Conservation (phyloP, 2,329 filamentous ascomycete species). For the Hypoxylon sp. region DNA sequence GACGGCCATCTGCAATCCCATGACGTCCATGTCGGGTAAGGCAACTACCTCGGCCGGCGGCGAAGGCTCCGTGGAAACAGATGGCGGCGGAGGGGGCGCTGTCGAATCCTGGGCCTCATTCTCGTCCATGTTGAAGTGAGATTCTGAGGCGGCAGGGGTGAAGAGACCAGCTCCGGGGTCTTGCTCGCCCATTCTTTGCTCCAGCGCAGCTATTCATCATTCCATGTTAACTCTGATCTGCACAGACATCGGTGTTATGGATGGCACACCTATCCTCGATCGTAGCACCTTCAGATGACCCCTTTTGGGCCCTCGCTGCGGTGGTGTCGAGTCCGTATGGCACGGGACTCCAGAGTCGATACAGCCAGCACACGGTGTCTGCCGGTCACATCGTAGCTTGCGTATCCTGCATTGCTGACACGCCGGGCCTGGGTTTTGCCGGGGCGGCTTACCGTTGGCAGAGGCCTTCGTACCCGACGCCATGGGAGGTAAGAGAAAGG, state of each 20-base stretch:
- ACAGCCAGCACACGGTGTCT: constrained; percentile 4
- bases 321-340: constrained; percentile 8
- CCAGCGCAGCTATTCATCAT: not conserved
- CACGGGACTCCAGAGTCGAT: constrained; percentile 8
- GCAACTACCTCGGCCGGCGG: not conserved
- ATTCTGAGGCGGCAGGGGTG: constrained; percentile 6
- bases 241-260: not conserved
- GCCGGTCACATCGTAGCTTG: constrained; percentile 9
- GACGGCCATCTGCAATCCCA: not conserved
- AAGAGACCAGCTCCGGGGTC: not conserved
- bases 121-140: constrained; percentile 4
- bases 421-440: constrained; percentile 11
- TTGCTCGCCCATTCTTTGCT: constrained; percentile 1
- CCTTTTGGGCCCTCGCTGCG: constrained; percentile 9
- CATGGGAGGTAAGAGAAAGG: not conserved
- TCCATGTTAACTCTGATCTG: not conserved
- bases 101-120: not conserved
- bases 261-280: constrained; percentile 6
- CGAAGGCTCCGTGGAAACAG: not conserved
- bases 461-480: constrained; percentile 1
- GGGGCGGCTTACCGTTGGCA: not conserved
- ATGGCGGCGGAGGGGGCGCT: not conserved
- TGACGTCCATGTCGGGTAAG: not conserved
- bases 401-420: constrained; percentile 12
- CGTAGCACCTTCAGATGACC: constrained; percentile 7